These are phyloP conservation scores for Plasmodium berghei DNA, from an alignment of 169 alveolate species.

Conservation along the genomic window DNA sequence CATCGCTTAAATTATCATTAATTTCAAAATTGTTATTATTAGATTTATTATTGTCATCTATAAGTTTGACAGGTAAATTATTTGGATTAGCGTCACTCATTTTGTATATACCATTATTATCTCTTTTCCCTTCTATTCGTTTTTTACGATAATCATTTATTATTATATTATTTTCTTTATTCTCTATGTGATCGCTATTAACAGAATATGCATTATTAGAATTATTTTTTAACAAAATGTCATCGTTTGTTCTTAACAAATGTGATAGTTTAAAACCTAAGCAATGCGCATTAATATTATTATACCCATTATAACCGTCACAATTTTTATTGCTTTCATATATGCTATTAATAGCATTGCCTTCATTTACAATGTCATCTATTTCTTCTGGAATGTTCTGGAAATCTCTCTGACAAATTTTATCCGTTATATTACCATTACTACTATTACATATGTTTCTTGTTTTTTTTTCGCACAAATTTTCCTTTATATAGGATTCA, in stretches of 20 bases:
- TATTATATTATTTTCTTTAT: slow-evolving; percentile 3
- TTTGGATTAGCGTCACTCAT: not conserved
- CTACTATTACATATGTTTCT: too few relatives aligned
- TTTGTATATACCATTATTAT: slow-evolving; percentile 2
- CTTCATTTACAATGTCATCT: slow-evolving; percentile 29
- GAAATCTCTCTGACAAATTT: not conserved
- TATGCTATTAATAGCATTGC: not conserved
- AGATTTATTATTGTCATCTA: not conserved
- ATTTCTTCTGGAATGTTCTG: slow-evolving; percentile 3
- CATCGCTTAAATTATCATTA: slow-evolving; percentile 67
- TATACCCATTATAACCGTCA: slow-evolving; percentile 20
- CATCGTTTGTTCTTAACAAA: slow-evolving; percentile 65
- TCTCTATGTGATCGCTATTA: not conserved
- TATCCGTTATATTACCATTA: too few relatives aligned
- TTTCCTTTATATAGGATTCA: not conserved
- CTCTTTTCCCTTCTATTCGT: not conserved
- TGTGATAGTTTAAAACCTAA: slow-evolving; percentile 65
- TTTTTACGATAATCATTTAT: not conserved
- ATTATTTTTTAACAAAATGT: slow-evolving; percentile 16
- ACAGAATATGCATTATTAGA: not conserved
- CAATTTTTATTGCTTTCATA: slow-evolving; percentile 19
- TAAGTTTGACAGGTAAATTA: not conserved
- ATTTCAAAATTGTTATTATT: slow-evolving; percentile 13
- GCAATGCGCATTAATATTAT: slow-evolving; percentile 51
- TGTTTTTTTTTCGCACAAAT: not conserved